Evolutionary conservation across 768 basidiomycete species (phyloP), one percentile per base, ranked within the genome.

Genomic region (Boletus pseudo-olivaceus): DNA sequence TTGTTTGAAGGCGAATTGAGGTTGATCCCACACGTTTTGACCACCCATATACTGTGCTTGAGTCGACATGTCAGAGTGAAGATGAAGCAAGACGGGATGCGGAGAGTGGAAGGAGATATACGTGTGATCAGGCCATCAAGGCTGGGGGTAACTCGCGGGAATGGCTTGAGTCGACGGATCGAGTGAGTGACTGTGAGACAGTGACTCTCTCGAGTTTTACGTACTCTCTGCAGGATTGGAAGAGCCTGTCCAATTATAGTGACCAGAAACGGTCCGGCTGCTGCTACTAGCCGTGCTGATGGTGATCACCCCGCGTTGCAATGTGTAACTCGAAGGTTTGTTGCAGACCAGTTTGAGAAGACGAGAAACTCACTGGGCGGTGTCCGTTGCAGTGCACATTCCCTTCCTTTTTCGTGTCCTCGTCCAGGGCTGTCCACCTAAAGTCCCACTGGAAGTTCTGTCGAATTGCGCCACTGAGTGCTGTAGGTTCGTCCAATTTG

Each of bases 61-160:
- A 0, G 58, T 58, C 8, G 70, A 61, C 68, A 72, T 72, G 45
- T n/a, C 41, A 4, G 32, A 33, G 14, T 10, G 27, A 27, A 48
- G 20, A 17, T 10, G 19, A n/a, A n/a, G 27, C 35, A 12, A 14
- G 27, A 19, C 26, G 4, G 15, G 30, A 15, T n/a, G 47, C 7
- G 12, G 55, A 29, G n/a, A 34, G 41, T 20, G 45, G 30, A 23
- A 7, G n/a, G 38, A 33, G 49, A 39, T 11, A 40, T 11, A 26
- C 7, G 42, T 34, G 50, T 20, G 56, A 53, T 51, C 39, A 56
- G 11, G 7, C 48, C 53, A 58, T 52, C 47, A 2, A 54, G 43
- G 7, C 49, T 47, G 41, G 40, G 14, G 8, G 27, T 10, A 23
- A 23, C 26, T 50, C 19, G 40, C 46, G 44, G 30, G 59, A 34